phyloP scores from a whole-genome alignment of 495 filamentous ascomycete genomes.

The Xylaria sp. region DNA sequence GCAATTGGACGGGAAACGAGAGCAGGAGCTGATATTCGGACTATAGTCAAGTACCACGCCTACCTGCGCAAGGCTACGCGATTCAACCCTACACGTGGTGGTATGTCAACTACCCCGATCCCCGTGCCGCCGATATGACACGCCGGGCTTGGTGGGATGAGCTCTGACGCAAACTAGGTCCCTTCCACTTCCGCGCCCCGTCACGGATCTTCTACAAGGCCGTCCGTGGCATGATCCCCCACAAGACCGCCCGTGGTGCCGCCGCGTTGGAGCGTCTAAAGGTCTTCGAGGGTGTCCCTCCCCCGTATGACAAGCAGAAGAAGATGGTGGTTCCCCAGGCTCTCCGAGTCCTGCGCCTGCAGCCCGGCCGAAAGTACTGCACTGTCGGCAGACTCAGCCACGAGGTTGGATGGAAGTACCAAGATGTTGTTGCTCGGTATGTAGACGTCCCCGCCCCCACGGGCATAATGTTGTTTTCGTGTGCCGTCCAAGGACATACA shows the following conservation, averaged over 20 bases:
- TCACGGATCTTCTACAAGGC: slow-evolving; percentile 99
- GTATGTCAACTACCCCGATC: slow-evolving; percentile 58
- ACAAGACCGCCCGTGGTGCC: slow-evolving; percentile 98
- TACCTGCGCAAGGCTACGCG: slow-evolving; percentile 99
- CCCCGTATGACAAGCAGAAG: slow-evolving; percentile 99
- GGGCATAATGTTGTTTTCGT: background rate
- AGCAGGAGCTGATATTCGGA: slow-evolving; percentile 41
- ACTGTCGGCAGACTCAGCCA: slow-evolving; percentile 96
- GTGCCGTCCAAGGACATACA: background rate
- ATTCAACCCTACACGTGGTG: slow-evolving; percentile 98
- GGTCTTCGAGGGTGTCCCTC: slow-evolving; percentile 99
- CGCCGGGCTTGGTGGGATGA: background rate
- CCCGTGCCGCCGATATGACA: slow-evolving; percentile 27
- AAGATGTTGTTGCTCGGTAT: slow-evolving; percentile 96
- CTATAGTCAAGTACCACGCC: slow-evolving; percentile 97
- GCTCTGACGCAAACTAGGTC: slow-evolving; percentile 67
- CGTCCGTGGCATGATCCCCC: slow-evolving; percentile 99
- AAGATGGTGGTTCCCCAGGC: slow-evolving; percentile 98
- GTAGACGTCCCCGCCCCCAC: slow-evolving; percentile 46
- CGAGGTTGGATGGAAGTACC: slow-evolving; percentile 99
- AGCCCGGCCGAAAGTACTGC: slow-evolving; percentile 99
- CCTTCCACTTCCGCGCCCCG: slow-evolving; percentile 99
- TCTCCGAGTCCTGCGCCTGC: slow-evolving; percentile 88
- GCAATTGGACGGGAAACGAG: background rate
- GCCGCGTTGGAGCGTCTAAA: slow-evolving; percentile 97